Evolutionary conservation across 2,329 filamentous ascomycete genomes (phyloP).

Genomic region (Aspergillus neotritici): DNA sequence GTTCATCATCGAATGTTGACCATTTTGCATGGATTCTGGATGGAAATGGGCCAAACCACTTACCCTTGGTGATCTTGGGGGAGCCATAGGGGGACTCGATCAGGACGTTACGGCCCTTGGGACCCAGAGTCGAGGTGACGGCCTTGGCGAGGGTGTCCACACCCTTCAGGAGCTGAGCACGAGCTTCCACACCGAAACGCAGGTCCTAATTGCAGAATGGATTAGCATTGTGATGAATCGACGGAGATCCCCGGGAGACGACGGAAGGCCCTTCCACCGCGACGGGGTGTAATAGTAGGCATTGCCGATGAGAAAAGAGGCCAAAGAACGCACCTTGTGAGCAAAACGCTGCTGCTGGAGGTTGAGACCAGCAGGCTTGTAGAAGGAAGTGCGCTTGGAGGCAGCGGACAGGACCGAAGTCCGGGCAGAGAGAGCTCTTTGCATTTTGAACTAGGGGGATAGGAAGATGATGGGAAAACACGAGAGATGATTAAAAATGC

Average conservation of each 20-base stretch:
- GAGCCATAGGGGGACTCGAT: slow-evolving; percentile 99
- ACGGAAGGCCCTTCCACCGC: slow-evolving; percentile 12
- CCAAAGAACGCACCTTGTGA: slow-evolving; percentile 69
- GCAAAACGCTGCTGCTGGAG: slow-evolving; percentile 91
- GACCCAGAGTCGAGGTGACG: slow-evolving; percentile 90
- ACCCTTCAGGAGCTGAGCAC: slow-evolving; percentile 82
- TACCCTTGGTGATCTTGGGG: slow-evolving; percentile 99
- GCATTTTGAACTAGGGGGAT: slow-evolving; percentile 60
- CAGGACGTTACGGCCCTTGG: slow-evolving; percentile 96
- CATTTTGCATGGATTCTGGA: not conserved
- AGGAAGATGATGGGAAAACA: slow-evolving; percentile 18
- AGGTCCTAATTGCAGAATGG: slow-evolving; percentile 61
- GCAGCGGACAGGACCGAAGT: slow-evolving; percentile 68
- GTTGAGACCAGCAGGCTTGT: slow-evolving; percentile 59
- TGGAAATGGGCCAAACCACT: slow-evolving; percentile 22
- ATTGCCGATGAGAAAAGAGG: not conserved
- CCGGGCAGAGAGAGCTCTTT: slow-evolving; percentile 85
- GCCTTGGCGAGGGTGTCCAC: slow-evolving; percentile 96
- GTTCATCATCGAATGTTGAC: slow-evolving; percentile 12
- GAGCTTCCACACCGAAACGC: slow-evolving; percentile 94
- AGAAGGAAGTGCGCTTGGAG: slow-evolving; percentile 52
- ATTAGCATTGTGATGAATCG: slow-evolving; percentile 20
- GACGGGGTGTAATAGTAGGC: no score
- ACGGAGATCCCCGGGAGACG: slow-evolving; percentile 15
- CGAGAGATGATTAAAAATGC: slow-evolving; percentile 23